Evolutionary conservation across 2,329 filamentous ascomycete genomes (phyloP).

Genomic region (Hymenoscyphus fructigenus): DNA sequence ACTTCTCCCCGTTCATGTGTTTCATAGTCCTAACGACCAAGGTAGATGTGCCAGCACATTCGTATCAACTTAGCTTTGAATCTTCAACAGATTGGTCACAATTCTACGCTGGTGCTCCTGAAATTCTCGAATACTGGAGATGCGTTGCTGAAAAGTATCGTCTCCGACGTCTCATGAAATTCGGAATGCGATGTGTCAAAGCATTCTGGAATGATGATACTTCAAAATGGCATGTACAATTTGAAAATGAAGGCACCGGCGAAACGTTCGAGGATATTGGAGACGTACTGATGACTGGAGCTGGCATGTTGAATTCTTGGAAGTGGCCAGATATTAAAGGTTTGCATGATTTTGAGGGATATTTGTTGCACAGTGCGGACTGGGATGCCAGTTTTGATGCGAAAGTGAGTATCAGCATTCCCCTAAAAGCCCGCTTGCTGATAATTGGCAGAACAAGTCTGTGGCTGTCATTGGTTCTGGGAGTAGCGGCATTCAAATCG

Average conservation of each 20-base stretch:
- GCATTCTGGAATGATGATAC: slow-evolving; percentile 55
- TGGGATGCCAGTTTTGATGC: slow-evolving; percentile 47
- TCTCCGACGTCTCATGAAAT: not conserved
- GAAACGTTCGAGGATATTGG: slow-evolving; percentile 47
- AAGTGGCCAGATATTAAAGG: slow-evolving; percentile 61
- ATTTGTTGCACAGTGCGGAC: slow-evolving; percentile 59
- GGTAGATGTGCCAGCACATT: slow-evolving; percentile 36
- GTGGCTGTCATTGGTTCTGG: slow-evolving; percentile 54
- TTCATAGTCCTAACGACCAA: no score
- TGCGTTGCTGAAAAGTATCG: slow-evolving; percentile 61
- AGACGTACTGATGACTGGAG: slow-evolving; percentile 62
- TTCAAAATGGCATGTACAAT: slow-evolving; percentile 54
- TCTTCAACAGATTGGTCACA: slow-evolving; percentile 69
- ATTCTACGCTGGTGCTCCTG: slow-evolving; percentile 64
- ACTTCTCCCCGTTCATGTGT: no score
- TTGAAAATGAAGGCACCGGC: slow-evolving; percentile 42
- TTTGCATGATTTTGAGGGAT: slow-evolving; percentile 47
- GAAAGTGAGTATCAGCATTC: slow-evolving; percentile 13
- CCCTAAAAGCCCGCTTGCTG: not conserved
- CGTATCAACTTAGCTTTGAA: slow-evolving; percentile 67
- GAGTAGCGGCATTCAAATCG: slow-evolving; percentile 53
- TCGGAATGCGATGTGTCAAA: slow-evolving; percentile 56
- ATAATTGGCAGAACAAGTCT: slow-evolving; percentile 40
- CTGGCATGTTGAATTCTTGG: slow-evolving; percentile 67
- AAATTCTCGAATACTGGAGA: slow-evolving; percentile 70